Conservation (phyloP, 176 grass and related monocot species). For the Zoysia pacifica region DNA sequence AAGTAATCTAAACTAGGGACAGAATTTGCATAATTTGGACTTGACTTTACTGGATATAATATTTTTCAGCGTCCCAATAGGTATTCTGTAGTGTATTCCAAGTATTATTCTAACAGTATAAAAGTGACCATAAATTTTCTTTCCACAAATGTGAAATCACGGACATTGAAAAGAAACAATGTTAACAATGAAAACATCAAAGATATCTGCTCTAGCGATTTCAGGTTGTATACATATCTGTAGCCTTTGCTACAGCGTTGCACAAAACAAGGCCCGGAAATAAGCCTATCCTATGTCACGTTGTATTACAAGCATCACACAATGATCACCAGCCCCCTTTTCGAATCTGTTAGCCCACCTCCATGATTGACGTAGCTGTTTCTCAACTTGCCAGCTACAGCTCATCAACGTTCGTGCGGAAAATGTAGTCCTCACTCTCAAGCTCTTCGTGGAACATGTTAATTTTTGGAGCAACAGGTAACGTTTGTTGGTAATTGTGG, state of each 20-base stretch:
- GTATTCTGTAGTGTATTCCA: not conserved
- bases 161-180: not conserved
- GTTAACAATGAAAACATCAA: not conserved
- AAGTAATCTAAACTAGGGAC: not conserved
- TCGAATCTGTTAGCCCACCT: not conserved
- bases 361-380: not conserved
- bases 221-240: not conserved
- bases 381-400: slow-evolving; percentile 20
- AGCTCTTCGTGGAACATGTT: slow-evolving; percentile 82
- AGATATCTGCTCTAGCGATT: not conserved
- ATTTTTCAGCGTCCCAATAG: not conserved
- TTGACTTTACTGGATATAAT: no score
- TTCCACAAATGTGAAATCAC: not conserved
- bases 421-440: slow-evolving; percentile 81
- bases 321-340: not conserved
- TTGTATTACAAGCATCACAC: slow-evolving; percentile 3
- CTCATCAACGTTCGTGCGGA: slow-evolving; percentile 56
- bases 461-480: slow-evolving; percentile 41
- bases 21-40: no score
- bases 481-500: slow-evolving; percentile 9
- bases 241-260: not conserved
- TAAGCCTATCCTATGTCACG: not conserved
- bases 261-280: not conserved
- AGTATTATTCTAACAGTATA: not conserved
- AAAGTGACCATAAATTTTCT: not conserved